Conservation (phyloP, 2,329 filamentous ascomycete species). For the Sphaerulina musiva region DNA sequence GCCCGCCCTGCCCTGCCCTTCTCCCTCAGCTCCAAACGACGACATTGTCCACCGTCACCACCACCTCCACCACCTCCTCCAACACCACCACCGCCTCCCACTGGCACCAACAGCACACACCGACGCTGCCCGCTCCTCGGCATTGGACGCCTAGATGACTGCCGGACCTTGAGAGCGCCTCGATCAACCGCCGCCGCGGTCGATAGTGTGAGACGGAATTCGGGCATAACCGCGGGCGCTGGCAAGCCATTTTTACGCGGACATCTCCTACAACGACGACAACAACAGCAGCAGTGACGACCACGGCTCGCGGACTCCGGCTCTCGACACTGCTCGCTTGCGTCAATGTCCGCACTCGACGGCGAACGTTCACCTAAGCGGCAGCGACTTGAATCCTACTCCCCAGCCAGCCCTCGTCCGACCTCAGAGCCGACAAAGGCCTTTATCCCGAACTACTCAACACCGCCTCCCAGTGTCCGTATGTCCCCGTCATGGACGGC, state of each 20-base stretch:
- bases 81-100: not conserved
- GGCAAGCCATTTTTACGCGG: conserved; percentile 13
- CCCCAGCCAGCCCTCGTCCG: conserved; percentile 34
- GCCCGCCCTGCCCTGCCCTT: not conserved
- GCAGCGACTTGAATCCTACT: conserved; percentile 38
- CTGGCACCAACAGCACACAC: not conserved
- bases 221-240: conserved; percentile 1
- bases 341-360: conserved; percentile 28
- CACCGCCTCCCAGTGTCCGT: conserved; percentile 44
- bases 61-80: not conserved
- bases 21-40: not conserved
- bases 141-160: conserved; percentile 1
- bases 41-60: not conserved
- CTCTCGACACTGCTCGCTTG: not conserved
- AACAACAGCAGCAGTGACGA: not conserved
- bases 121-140: not conserved
- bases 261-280: conserved; percentile 8
- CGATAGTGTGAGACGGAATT: not conserved
- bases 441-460: conserved; percentile 35
- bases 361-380: conserved; percentile 34
- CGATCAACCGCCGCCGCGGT: conserved; percentile 2
- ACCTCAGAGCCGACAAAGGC: conserved; percentile 41
- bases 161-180: not conserved
- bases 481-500: conserved; percentile 40
- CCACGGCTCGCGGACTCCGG: not conserved